A percentile compares a stretch with the other conserved stretches of the same genome.
These are phyloP conservation scores for Xylaria polymorpha DNA, from an alignment of 2,329 filamentous ascomycete genomes.

Conservation along the genomic window DNA sequence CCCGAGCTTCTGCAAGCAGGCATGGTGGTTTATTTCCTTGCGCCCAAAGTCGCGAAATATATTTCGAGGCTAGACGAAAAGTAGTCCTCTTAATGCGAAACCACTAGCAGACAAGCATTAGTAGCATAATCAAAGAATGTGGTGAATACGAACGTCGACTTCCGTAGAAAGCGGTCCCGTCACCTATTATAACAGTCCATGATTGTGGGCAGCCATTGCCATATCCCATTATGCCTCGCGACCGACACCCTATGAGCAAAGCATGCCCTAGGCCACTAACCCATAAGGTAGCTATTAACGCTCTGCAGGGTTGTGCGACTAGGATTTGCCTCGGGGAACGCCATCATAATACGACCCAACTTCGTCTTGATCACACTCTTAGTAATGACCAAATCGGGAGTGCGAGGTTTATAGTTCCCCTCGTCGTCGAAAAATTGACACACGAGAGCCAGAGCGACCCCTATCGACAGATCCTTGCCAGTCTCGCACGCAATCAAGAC, in stretches of 20 bases:
- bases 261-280: slow-evolving; percentile 26
- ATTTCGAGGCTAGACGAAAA: too few species aligned
- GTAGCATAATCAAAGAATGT: neutral
- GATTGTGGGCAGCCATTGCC: neutral
- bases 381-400: slow-evolving; percentile 59
- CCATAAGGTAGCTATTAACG: slow-evolving; percentile 90
- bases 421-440: slow-evolving; percentile 78
- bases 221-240: neutral
- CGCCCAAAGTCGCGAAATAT: too few species aligned
- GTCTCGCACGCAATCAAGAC: slow-evolving; percentile 77
- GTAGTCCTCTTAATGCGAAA: neutral
- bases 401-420: slow-evolving; percentile 56
- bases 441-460: slow-evolving; percentile 78
- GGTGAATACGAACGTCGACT: neutral
- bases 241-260: neutral
- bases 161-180: neutral
- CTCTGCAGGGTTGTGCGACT: slow-evolving; percentile 88
- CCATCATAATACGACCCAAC: slow-evolving; percentile 84
- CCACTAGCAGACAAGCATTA: neutral
- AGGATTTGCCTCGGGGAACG: slow-evolving; percentile 83
- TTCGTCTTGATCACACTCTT: slow-evolving; percentile 82
- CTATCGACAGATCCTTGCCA: slow-evolving; percentile 84
- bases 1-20: neutral
- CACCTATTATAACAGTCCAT: neutral
- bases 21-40: too few species aligned